Evolutionary conservation across 164 flowering plant species (phyloP).

Genomic region (Vitis riparia): DNA sequence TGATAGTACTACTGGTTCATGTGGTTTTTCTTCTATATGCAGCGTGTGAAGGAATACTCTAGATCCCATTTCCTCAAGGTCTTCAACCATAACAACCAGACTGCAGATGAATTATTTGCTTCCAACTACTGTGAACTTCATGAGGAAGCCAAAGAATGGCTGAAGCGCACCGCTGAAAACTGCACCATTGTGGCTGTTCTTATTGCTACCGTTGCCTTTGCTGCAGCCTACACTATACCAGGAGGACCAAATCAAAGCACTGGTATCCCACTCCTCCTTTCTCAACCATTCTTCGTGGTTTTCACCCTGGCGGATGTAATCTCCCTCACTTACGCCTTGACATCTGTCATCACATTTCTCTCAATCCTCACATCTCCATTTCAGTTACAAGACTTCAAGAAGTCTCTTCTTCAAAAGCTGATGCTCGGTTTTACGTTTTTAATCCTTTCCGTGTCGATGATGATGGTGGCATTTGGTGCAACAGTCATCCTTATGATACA

Average conservation of each 20-base stretch:
- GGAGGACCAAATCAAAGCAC: conserved; percentile 21
- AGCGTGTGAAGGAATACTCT: no score
- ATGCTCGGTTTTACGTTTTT: conserved; percentile 14
- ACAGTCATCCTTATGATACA: conserved; percentile 18
- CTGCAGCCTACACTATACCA: conserved; percentile 29
- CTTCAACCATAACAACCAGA: no score
- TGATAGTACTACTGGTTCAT: no score
- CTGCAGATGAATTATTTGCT: no score
- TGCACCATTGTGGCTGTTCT: conserved; percentile 22
- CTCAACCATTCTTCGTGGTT: conserved; percentile 10
- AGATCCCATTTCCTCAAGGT: no score
- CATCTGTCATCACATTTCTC: conserved; percentile 17
- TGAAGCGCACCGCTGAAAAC: conserved; percentile 16
- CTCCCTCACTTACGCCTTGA: conserved; percentile 17
- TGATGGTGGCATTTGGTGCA: conserved; percentile 21
- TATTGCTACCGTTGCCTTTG: conserved; percentile 30
- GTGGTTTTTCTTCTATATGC: no score
- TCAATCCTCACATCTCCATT: conserved; percentile 20
- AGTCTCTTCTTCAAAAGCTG: conserved; percentile 16
- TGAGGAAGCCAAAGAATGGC: conserved; percentile 3
- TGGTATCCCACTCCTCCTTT: conserved; percentile 19
- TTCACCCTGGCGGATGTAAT: conserved; percentile 23
- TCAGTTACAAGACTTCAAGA: conserved; percentile 13
- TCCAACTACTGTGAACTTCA: no score
- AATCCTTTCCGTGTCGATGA: conserved; percentile 9